Evolutionary conservation across 2,329 filamentous ascomycete species (phyloP).

Genomic region (Huntiella decipiens): DNA sequence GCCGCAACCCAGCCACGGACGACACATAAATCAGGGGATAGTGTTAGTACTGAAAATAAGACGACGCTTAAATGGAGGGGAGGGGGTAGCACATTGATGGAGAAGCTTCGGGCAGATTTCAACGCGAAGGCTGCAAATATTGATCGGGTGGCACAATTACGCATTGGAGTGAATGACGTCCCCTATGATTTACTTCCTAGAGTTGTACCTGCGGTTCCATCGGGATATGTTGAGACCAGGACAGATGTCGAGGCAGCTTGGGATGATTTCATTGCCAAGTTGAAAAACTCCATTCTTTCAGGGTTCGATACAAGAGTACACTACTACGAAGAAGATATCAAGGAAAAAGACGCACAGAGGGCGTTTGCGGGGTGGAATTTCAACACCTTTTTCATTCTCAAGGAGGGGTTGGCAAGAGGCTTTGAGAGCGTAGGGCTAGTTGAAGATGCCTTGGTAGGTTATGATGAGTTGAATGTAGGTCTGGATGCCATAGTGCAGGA

Average conservation of each 20-base stretch:
- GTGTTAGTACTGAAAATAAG: constrained; percentile 40
- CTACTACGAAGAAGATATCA: constrained; percentile 94
- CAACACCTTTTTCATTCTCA: constrained; percentile 95
- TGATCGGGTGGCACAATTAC: constrained; percentile 71
- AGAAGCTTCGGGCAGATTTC: constrained; percentile 82
- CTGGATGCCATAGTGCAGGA: constrained; percentile 69
- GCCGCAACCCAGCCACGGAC: constrained; percentile 60
- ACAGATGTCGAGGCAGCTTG: constrained; percentile 69
- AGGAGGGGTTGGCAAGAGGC: constrained; percentile 80
- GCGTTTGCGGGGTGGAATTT: constrained; percentile 94
- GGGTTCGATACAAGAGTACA: constrained; percentile 82
- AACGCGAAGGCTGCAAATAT: constrained; percentile 49
- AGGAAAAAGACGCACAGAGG: constrained; percentile 77
- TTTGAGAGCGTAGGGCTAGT: constrained; percentile 94
- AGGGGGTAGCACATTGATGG: constrained; percentile 63
- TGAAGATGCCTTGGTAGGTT: constrained; percentile 84
- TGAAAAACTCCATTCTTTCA: constrained; percentile 69
- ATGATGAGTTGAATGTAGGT: constrained; percentile 81
- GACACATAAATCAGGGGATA: constrained; percentile 33
- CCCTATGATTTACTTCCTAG: constrained; percentile 45
- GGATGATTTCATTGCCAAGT: constrained; percentile 64
- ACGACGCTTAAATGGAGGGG: constrained; percentile 54
- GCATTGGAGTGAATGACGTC: constrained; percentile 52
- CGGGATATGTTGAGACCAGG: constrained; percentile 48
- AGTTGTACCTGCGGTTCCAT: constrained; percentile 42